Percentiles rank a stretch among this genome's conserved stretches.
Evolutionary conservation across 352 stramenopile genomes (phyloP).

Genomic region (Phytophthora agathidicida): DNA sequence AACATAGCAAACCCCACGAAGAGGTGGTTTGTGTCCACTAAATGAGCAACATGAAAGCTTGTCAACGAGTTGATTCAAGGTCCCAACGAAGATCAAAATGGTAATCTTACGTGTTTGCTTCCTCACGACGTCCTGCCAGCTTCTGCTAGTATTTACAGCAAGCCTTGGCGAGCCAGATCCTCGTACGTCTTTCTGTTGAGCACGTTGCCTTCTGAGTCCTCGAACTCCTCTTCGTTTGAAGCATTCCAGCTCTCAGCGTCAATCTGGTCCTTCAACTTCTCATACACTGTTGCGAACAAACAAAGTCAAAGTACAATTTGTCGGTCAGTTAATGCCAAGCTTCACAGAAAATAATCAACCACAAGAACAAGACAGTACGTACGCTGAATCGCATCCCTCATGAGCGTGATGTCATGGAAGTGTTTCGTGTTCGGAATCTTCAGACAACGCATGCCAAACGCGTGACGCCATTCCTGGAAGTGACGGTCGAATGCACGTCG

Average conservation of each 20-base stretch:
- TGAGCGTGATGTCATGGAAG: conserved; percentile 99
- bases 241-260: conserved; percentile 94
- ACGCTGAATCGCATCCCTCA: conserved; percentile 94
- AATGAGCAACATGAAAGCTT: conserved; percentile 12
- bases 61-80: conserved; percentile 22
- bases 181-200: conserved; percentile 98
- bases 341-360: neutral
- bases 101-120: conserved; percentile 11
- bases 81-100: conserved; percentile 3
- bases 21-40: conserved; percentile 3
- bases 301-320: neutral
- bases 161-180: conserved; percentile 96
- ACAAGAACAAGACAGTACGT: conserved; percentile 29
- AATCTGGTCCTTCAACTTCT: conserved; percentile 95
- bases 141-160: conserved; percentile 79
- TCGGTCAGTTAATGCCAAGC: conserved; percentile 3
- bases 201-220: conserved; percentile 99
- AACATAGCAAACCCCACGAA: conserved; percentile 11
- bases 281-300: conserved; percentile 86
- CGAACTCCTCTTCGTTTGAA: conserved; percentile 97
- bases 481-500: conserved; percentile 96
- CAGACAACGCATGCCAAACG: conserved; percentile 98
- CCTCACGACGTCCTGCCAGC: neutral
- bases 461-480: conserved; percentile 98
- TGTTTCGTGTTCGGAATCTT: conserved; percentile 99